Evolutionary conservation across 2,329 filamentous ascomycete species (phyloP).

Genomic region (Fusarium sacchari): DNA sequence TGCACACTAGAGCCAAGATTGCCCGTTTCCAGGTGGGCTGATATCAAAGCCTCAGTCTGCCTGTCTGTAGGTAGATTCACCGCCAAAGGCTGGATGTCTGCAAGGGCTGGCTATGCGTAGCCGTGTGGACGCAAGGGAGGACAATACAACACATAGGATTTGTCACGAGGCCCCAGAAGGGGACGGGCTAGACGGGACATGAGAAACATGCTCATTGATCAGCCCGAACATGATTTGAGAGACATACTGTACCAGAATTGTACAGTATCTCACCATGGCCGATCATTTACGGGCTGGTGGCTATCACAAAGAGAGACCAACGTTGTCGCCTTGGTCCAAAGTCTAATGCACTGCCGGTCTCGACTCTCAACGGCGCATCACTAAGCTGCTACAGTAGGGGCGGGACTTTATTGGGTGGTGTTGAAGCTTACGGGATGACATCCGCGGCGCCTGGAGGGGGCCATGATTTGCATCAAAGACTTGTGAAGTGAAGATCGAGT

Average conservation of each 20-base stretch:
- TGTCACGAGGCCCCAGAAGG: conserved; percentile 23
- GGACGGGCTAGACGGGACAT: background rate
- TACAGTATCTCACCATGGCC: background rate
- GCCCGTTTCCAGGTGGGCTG: conserved; percentile 31
- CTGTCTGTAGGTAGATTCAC: conserved; percentile 39
- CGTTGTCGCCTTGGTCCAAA: conserved; percentile 37
- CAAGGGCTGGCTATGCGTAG: conserved; percentile 24
- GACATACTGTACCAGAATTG: conserved; percentile 12
- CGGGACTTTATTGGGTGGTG: conserved; percentile 15
- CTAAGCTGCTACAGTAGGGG: conserved; percentile 1
- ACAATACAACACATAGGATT: conserved; percentile 24
- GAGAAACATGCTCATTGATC: background rate
- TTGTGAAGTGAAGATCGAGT: conserved; percentile 13
- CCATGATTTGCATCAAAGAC: conserved; percentile 28
- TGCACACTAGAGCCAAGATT: conserved; percentile 1
- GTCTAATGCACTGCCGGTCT: conserved; percentile 32
- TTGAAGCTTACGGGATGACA: conserved; percentile 34
- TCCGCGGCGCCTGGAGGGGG: conserved; percentile 33
- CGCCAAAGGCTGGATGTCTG: conserved; percentile 31
- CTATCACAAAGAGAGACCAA: conserved; percentile 21
- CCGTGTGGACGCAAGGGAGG: conserved; percentile 36
- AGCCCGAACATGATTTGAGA: background rate
- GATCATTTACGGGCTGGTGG: background rate
- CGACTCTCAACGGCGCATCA: conserved; percentile 29
- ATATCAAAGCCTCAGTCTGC: conserved; percentile 20